These are phyloP conservation scores for Trypanosoma boissoni DNA, from an alignment of 208 protist species.

Conservation along the genomic window DNA sequence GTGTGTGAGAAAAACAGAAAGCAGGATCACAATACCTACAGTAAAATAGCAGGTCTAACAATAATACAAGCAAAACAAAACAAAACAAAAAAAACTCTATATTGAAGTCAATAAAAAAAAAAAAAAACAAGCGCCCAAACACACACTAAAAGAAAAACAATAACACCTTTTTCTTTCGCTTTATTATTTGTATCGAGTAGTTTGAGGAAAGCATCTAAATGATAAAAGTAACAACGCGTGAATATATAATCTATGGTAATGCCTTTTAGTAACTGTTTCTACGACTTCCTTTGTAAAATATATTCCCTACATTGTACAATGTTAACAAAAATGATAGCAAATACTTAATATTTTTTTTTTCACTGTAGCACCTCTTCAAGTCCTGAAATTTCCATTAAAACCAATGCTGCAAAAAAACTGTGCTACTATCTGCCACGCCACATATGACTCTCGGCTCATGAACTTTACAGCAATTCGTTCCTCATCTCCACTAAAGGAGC, in stretches of 20 bases:
- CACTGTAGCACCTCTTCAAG: too few species aligned
- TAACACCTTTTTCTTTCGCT: background rate
- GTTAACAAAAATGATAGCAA: too few species aligned
- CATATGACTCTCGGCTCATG: slow-evolving; percentile 39
- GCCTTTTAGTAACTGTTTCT: too few species aligned
- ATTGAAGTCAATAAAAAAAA: too few species aligned
- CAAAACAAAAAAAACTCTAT: background rate
- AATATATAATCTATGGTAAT: too few species aligned
- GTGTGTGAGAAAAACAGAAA: background rate
- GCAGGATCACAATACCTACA: slow-evolving; percentile 3
- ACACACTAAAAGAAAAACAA: background rate
- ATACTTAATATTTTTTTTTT: too few species aligned
- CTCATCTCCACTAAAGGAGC: slow-evolving; percentile 35
- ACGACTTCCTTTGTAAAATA: too few species aligned
- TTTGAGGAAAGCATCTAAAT: slow-evolving; percentile 10
- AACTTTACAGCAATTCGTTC: slow-evolving; percentile 52
- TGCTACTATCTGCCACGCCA: slow-evolving; percentile 62
- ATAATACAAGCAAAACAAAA: background rate
- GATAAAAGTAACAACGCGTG: background rate
- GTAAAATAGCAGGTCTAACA: background rate
- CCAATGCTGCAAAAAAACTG: slow-evolving; percentile 59
- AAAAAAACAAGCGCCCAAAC: background rate
- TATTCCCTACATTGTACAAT: too few species aligned
- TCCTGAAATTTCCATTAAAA: too few species aligned
- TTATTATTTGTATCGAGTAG: too few species aligned